These are phyloP conservation scores for Chaetoceros muelleri DNA, from an alignment of 108 stramenopile genomes.

Conservation along the genomic window DNA sequence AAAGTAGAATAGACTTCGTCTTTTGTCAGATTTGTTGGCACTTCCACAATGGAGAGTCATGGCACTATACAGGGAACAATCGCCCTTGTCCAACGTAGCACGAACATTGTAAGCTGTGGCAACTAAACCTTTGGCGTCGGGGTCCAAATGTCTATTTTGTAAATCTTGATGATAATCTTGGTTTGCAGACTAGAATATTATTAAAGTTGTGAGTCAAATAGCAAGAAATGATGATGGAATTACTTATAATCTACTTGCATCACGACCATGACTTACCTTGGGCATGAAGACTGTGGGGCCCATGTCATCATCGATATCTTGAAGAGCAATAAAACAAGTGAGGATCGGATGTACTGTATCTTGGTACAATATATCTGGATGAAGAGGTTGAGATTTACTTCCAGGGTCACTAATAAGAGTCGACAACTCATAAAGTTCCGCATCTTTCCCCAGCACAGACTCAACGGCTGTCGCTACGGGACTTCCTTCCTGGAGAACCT, in stretches of 20 bases:
- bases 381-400: slow-evolving; percentile 32
- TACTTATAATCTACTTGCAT: background rate
- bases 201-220: background rate
- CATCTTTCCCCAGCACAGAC: slow-evolving; percentile 18
- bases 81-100: background rate
- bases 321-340: slow-evolving; percentile 46
- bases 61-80: background rate
- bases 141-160: background rate
- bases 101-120: background rate
- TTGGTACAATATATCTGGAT: slow-evolving; percentile 43
- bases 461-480: slow-evolving; percentile 15
- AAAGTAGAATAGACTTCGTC: background rate
- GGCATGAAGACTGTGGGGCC: slow-evolving; percentile 42
- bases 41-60: background rate
- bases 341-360: slow-evolving; percentile 16
- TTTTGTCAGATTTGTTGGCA: background rate
- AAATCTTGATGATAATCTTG: background rate
- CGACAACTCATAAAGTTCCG: slow-evolving; percentile 35
- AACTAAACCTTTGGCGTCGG: background rate
- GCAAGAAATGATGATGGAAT: background rate
- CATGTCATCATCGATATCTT: slow-evolving; percentile 36
- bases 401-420: slow-evolving; percentile 36
- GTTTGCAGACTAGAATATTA: background rate
- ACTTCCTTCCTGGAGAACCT: slow-evolving; percentile 4
- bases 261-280: background rate